Evolutionary conservation across 2,329 filamentous ascomycete genomes (phyloP).

Genomic region (Tolypocladium tundrense): DNA sequence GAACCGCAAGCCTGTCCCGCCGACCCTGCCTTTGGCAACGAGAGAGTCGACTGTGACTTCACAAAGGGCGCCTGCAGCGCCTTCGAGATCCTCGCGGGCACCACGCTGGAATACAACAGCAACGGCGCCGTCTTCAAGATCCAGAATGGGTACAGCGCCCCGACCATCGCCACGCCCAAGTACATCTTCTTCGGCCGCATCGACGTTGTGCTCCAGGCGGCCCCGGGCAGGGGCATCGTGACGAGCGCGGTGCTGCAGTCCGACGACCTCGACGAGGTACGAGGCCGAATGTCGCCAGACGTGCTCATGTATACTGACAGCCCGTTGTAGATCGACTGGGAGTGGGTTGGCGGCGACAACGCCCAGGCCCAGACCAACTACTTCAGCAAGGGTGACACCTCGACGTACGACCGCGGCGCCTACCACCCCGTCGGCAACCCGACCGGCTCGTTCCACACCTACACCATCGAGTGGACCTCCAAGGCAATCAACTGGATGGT

Average conservation of each 20-base stretch:
- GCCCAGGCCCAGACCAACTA: constrained; percentile 73
- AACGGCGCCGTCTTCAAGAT: constrained; percentile 56
- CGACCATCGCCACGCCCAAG: constrained; percentile 67
- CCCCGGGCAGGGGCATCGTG: constrained; percentile 75
- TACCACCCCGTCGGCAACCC: constrained; percentile 47
- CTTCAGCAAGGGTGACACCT: constrained; percentile 63
- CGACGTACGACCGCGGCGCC: constrained; percentile 59
- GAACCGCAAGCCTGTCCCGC: constrained; percentile 51
- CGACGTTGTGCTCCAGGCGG: constrained; percentile 67
- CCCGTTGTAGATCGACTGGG: constrained; percentile 66
- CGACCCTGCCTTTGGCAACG: constrained; percentile 63
- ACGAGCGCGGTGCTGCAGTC: constrained; percentile 86
- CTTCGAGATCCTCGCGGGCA: constrained; percentile 37
- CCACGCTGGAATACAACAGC: constrained; percentile 34
- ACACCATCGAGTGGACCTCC: constrained; percentile 58
- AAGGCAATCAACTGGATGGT: constrained; percentile 55
- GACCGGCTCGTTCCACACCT: constrained; percentile 46
- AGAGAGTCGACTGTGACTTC: constrained; percentile 55
- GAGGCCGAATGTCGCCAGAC: background rate
- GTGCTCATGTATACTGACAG: background rate
- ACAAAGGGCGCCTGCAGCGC: constrained; percentile 55
- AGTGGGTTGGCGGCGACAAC: constrained; percentile 70
- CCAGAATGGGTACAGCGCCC: constrained; percentile 50
- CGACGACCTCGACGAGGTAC: constrained; percentile 59
- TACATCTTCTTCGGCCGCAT: constrained; percentile 97